A percentile compares a stretch with the other conserved stretches of the same genome.
phyloP scores from a whole-genome alignment of 768 basidiomycete genomes.

The Kwoniella sp. region DNA sequence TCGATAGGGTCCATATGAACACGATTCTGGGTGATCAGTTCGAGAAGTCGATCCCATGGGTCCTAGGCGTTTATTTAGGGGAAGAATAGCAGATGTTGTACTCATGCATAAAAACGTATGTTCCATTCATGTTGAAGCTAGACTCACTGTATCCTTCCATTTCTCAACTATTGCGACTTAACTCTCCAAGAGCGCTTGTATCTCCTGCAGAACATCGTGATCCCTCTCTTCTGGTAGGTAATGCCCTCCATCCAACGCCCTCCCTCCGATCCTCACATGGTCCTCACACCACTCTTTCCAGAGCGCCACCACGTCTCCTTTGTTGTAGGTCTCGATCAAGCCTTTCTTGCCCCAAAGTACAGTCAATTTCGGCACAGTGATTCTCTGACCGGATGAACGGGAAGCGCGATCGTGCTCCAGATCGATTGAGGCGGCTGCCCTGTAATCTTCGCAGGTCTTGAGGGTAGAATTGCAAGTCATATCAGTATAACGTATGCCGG shows the following conservation, averaged over 20 bases:
- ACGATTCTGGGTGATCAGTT: too few relatives aligned
- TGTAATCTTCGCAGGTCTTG: conserved; percentile 53
- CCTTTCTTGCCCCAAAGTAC: conserved; percentile 46
- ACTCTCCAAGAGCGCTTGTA: conserved; percentile 23
- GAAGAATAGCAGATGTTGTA: too few relatives aligned
- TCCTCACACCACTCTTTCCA: conserved; percentile 35
- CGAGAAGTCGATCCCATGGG: too few relatives aligned
- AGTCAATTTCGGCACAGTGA: conserved; percentile 25
- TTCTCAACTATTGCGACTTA: neutral
- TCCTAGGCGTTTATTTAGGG: too few relatives aligned
- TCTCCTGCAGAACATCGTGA: conserved; percentile 34
- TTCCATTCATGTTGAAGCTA: too few relatives aligned
- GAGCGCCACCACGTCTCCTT: conserved; percentile 17
- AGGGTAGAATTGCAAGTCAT: neutral
- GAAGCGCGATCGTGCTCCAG: conserved; percentile 47
- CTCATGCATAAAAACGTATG: too few relatives aligned
- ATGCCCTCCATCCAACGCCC: conserved; percentile 37
- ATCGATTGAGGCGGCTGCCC: conserved; percentile 52
- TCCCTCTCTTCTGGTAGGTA: conserved; percentile 47
- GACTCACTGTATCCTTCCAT: neutral
- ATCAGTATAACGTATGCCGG: too few relatives aligned
- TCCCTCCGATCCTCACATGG: conserved; percentile 23
- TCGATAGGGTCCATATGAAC: too few relatives aligned
- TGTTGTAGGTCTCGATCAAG: conserved; percentile 26
- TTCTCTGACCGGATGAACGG: conserved; percentile 22